Evolutionary conservation across 345 rosid species (phyloP), one percentile per base, ranked within the genome.

Genomic region (Eucalyptus curtisii): DNA sequence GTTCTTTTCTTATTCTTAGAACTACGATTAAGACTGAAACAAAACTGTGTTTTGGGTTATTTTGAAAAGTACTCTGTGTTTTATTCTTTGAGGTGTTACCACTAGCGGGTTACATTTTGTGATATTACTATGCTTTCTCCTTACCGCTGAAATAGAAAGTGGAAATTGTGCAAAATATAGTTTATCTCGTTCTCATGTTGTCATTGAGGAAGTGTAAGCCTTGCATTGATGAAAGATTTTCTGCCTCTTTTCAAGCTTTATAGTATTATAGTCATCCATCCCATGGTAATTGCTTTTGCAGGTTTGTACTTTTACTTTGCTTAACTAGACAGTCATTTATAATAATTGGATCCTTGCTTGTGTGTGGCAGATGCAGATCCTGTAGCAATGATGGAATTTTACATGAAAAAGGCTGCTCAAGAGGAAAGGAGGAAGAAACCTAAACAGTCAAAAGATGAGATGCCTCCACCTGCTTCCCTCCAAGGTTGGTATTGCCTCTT

Each of bases 341-440:
- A 40, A 76, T 40, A 37, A 76, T 76, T 76, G 82, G 82, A 76
- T 37, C 82, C 15, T 37, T 37, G 82, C 82, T 24, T 76, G 27
- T 20, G 27, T 71, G 82, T 37, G 82, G 82, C 82, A 76, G 47
- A 92, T 92, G 87, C 99, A 64, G 99, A 98, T 93, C 98, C 99
- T 89, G 89, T 98, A 82, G 97, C 98, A 85, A 98, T 96, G 99
- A 97, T 98, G 99, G 99, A 98, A 92, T 98, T 95, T 90, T 98
- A 96, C 94, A 90, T 95, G 99, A 98, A 98, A 93, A 98, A 94
- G 93, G 99, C 99, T 89, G 99, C 99, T 71, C 96, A 92, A 88
- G 99, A 98, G 93, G 99, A 97, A 93, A 96, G 88, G 89, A 95
- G 91, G 96, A 95, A 95, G 91, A 98, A 93, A 91, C 99, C 99